Conservation (phyloP, 768 basidiomycete species). For the Guyanaporus albipodus region DNA sequence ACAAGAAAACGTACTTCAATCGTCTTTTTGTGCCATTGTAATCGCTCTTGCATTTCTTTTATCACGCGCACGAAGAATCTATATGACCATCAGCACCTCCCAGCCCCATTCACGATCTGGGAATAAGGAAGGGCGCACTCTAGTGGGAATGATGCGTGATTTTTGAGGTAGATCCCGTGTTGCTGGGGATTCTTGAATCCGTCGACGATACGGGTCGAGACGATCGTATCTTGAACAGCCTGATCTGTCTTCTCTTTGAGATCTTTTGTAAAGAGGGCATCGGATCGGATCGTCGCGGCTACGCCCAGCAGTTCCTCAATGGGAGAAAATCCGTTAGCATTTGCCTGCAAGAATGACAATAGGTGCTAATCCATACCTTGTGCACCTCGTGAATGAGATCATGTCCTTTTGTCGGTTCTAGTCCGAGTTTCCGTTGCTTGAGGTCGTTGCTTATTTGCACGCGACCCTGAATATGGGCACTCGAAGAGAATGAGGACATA, state of each 20-base stretch:
- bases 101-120: background rate
- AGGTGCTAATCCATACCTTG: conserved; percentile 43
- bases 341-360: background rate
- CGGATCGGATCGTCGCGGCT: conserved; percentile 59
- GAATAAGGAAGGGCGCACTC: conserved; percentile 48
- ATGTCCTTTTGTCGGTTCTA: conserved; percentile 69
- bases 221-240: conserved; percentile 76
- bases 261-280: conserved; percentile 63
- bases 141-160: conserved; percentile 75
- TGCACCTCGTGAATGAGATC: conserved; percentile 63
- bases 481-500: conserved; percentile 27
- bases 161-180: conserved; percentile 65
- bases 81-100: background rate
- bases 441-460: conserved; percentile 78
- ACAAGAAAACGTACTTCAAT: conserved; percentile 53
- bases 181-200: conserved; percentile 75
- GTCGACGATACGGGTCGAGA: conserved; percentile 72
- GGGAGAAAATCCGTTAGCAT: background rate
- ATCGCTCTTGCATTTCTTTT: conserved; percentile 64
- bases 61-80: conserved; percentile 75
- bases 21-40: conserved; percentile 76
- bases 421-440: conserved; percentile 70
- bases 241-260: conserved; percentile 73
- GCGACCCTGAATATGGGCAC: conserved; percentile 70
- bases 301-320: conserved; percentile 62